Conservation (phyloP, 345 rosid species). For the Bruguiera gymnorhiza region DNA sequence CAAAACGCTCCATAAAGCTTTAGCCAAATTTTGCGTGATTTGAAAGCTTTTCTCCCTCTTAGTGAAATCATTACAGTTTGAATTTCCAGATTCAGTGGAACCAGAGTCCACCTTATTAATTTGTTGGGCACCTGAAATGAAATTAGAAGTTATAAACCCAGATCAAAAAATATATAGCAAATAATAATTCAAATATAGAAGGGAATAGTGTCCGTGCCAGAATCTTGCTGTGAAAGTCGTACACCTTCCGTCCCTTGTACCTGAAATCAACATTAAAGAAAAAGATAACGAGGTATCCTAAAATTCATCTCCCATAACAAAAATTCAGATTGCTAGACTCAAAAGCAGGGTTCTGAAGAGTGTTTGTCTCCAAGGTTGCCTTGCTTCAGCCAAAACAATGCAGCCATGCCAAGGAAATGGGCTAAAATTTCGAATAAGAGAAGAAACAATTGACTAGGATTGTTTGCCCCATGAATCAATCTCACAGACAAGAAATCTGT, state of each 20-base stretch:
- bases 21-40: constrained; percentile 63
- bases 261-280: constrained; percentile 32
- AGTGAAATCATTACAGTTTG: constrained; percentile 23
- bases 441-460: neutral
- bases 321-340: too few relatives aligned
- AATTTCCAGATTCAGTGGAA: constrained; percentile 14
- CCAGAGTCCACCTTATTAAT: constrained; percentile 20
- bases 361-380: too few relatives aligned
- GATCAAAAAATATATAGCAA: neutral
- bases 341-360: too few relatives aligned
- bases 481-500: neutral
- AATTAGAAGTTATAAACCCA: constrained; percentile 1
- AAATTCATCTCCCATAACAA: too few relatives aligned
- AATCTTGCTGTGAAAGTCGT: constrained; percentile 35
- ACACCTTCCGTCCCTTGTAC: constrained; percentile 32
- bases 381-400: neutral
- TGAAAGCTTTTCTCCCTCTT: constrained; percentile 44
- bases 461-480: neutral
- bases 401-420: neutral
- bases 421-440: neutral
- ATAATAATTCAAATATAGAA: constrained; percentile 6
- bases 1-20: constrained; percentile 72
- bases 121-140: constrained; percentile 25
- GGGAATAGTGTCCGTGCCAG: constrained; percentile 8
- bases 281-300: constrained; percentile 11